phyloP scores from a whole-genome alignment of 2,329 filamentous ascomycete species.

The Claviceps pazoutovae region DNA sequence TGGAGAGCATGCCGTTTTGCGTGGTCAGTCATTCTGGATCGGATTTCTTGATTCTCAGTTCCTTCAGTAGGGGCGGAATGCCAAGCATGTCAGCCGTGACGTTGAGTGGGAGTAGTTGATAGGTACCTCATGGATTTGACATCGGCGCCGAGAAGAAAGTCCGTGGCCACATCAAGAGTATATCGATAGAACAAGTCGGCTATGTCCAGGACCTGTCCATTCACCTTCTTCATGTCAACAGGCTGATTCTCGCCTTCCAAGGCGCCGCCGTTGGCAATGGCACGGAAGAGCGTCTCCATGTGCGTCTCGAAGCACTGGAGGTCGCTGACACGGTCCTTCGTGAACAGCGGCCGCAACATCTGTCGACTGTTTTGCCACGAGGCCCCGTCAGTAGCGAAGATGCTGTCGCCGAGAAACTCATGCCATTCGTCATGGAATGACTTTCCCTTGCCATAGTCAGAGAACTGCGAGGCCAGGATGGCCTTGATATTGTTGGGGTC shows the following conservation, averaged over 20 bases:
- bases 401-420: conserved; percentile 39
- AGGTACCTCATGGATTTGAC: conserved; percentile 45
- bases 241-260: conserved; percentile 46
- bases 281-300: conserved; percentile 55
- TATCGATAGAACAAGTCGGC: conserved; percentile 71
- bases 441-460: conserved; percentile 35
- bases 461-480: conserved; percentile 40
- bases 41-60: neutral
- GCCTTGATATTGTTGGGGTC: conserved; percentile 46
- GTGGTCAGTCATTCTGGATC: neutral
- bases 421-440: conserved; percentile 28
- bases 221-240: conserved; percentile 48
- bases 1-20: neutral
- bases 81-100: no score
- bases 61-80: no score
- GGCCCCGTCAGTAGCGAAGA: conserved; percentile 68
- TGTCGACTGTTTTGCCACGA: conserved; percentile 71
- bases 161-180: conserved; percentile 73
- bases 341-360: conserved; percentile 74
- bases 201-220: conserved; percentile 52
- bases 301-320: conserved; percentile 71
- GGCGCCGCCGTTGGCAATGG: conserved; percentile 45
- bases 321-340: conserved; percentile 71
- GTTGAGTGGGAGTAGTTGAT: neutral
- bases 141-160: conserved; percentile 70